Percentiles rank a stretch among this genome's conserved stretches.
These are phyloP conservation scores for Nannizziopsis barbatae DNA, from an alignment of 2,329 filamentous ascomycete genomes.

Conservation along the genomic window DNA sequence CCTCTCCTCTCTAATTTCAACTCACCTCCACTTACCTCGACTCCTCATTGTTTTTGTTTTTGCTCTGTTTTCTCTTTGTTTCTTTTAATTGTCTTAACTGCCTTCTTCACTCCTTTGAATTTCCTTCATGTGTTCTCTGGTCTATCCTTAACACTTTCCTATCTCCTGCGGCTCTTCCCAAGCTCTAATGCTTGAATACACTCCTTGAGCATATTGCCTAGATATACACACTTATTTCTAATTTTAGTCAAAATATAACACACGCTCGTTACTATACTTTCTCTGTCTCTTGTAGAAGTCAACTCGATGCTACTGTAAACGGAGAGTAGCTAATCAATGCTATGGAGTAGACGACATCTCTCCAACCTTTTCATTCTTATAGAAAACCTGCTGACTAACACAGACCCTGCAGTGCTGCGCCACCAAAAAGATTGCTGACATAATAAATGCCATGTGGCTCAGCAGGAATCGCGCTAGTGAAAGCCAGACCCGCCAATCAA, in stretches of 20 bases:
- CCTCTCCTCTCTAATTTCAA: slow-evolving; percentile 2
- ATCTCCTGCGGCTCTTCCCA: background rate
- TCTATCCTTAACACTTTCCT: background rate
- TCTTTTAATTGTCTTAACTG: background rate
- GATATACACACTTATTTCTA: no score
- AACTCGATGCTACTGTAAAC: no score
- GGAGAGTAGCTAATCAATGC: no score
- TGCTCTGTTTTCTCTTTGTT: slow-evolving; percentile 13
- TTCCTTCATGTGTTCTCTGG: background rate
- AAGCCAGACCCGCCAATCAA: background rate
- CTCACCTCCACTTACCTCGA: slow-evolving; percentile 12
- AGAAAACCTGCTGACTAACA: no score
- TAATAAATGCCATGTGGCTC: background rate
- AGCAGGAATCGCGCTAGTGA: background rate
- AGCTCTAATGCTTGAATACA: background rate
- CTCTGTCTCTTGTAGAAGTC: background rate
- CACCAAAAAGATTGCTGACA: background rate
- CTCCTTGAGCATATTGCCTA: background rate
- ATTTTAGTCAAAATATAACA: background rate
- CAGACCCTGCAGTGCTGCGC: background rate
- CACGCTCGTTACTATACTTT: background rate
- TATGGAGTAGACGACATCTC: no score
- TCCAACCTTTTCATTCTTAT: no score
- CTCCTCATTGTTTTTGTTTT: slow-evolving; percentile 10
- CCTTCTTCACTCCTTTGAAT: background rate